Percentiles rank a stretch among this genome's conserved stretches.
Evolutionary conservation across 495 filamentous ascomycete genomes (phyloP).

Genomic region (Penicillium waksmanii): DNA sequence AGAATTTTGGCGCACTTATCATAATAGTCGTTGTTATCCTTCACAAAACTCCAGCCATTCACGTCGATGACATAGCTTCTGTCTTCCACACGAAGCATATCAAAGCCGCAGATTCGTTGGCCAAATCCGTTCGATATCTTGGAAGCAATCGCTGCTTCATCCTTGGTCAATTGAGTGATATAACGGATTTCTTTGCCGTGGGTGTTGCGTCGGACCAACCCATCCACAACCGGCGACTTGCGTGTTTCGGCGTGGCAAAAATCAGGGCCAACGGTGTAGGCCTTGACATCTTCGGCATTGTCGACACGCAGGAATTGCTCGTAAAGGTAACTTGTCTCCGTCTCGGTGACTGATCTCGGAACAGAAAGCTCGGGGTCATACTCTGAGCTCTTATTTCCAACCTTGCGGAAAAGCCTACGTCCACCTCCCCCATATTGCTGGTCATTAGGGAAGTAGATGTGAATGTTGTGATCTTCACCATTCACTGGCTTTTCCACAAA

Average conservation of each 20-base stretch:
- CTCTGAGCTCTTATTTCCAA: slow-evolving; percentile 98
- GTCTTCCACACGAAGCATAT: slow-evolving; percentile 82
- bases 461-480: slow-evolving; percentile 98
- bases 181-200: slow-evolving; percentile 97
- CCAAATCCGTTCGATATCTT: slow-evolving; percentile 93
- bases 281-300: slow-evolving; percentile 97
- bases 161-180: slow-evolving; percentile 78
- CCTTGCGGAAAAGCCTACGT: slow-evolving; percentile 89
- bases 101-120: slow-evolving; percentile 94
- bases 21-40: slow-evolving; percentile 99
- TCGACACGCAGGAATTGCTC: slow-evolving; percentile 96
- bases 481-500: slow-evolving; percentile 99
- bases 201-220: slow-evolving; percentile 91
- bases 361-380: slow-evolving; percentile 74
- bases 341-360: slow-evolving; percentile 80
- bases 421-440: slow-evolving; percentile 79
- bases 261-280: slow-evolving; percentile 91
- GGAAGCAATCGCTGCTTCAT: slow-evolving; percentile 83
- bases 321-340: slow-evolving; percentile 84
- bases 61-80: slow-evolving; percentile 98
- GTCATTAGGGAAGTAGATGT: slow-evolving; percentile 90
- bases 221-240: slow-evolving; percentile 96
- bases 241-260: slow-evolving; percentile 97
- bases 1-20: slow-evolving; percentile 86
- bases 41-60: slow-evolving; percentile 99